Evolutionary conservation across 352 stramenopile genomes (phyloP), one percentile per base, ranked within the genome.

Genomic region (Phytophthora palmivora): DNA sequence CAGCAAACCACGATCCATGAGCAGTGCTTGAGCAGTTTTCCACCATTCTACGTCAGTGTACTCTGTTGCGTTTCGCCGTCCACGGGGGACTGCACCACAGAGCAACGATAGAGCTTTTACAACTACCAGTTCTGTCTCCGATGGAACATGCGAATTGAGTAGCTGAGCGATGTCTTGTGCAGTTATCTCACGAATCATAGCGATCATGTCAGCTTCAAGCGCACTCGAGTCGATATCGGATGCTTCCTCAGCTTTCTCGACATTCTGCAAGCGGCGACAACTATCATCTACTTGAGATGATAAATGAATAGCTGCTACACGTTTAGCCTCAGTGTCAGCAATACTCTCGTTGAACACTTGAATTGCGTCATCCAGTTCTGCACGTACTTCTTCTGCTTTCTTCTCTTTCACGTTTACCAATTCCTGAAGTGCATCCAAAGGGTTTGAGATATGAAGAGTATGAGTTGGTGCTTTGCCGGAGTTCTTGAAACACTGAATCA

Each of bases 21-120:
- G 67, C 55, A 94, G 43, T 9, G 86, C 84, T 49, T 94, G 86
- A 11, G 78, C 77, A 0, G 83, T 84, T 46, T 91, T 90, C 85
- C 83, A 92, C 85, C 85, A 94, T 43, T 94, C 85, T 14, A 82
- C 51, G 51, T 85, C 82, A 2, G 78, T 89, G 59, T 92, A 94
- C 54, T 92, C 81, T 11, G 72, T 76, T 4, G 81, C 79, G 19
- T 84, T 79, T 2, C 70, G 65, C 0, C 79, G 71, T 1, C 81
- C 81, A 11, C 81, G 79, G 28, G 81, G 84, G 18, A 89, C 34
- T 0, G 80, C 77, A 0, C 80, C 82, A 28, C 78, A 86, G 11
- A 92, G 74, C 52, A 94, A 56, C n/a, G 80, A 92, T 14, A 94
- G 75, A 10, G 83, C 76, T 45, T 92, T 92, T 52, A 92, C 83